Conservation (phyloP, 2,329 filamentous ascomycete species). For the Grosmannia clavigera region DNA sequence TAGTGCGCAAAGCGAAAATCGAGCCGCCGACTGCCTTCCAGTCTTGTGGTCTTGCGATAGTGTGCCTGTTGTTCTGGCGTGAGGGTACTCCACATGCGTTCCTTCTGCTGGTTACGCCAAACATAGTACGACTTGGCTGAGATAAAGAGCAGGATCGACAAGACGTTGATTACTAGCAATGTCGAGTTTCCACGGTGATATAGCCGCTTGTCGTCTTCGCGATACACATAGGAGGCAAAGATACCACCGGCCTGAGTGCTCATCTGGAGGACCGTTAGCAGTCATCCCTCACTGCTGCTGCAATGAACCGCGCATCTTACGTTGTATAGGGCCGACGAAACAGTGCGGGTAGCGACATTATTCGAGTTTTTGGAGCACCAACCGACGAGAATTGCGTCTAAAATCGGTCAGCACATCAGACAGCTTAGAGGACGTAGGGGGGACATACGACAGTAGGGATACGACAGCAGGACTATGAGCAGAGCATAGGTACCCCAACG, state of each 20-base stretch:
- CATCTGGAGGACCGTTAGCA: conserved; percentile 16
- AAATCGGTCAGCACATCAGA: neutral
- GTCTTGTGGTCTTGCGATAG: conserved; percentile 24
- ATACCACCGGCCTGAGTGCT: conserved; percentile 23
- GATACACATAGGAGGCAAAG: conserved; percentile 26
- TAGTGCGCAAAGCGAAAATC: conserved; percentile 30
- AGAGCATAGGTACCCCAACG: conserved; percentile 34
- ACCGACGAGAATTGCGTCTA: conserved; percentile 45
- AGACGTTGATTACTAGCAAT: conserved; percentile 23
- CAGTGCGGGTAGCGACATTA: conserved; percentile 8
- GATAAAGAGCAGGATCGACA: conserved; percentile 36
- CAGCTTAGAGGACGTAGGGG: neutral
- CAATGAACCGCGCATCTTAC: conserved; percentile 1
- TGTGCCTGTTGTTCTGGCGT: conserved; percentile 23
- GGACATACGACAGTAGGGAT: conserved; percentile 32
- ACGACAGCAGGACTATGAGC: conserved; percentile 34
- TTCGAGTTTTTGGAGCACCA: conserved; percentile 44
- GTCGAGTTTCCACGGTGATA: conserved; percentile 13
- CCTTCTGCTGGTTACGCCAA: conserved; percentile 30
- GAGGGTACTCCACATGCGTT: conserved; percentile 34
- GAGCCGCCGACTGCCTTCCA: conserved; percentile 31
- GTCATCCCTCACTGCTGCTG: no score
- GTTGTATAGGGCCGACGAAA: conserved; percentile 8
- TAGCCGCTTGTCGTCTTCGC: conserved; percentile 9
- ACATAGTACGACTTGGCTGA: conserved; percentile 40